phyloP scores from a whole-genome alignment of 2,329 filamentous ascomycete genomes.

The Calonectria pauciramosa region DNA sequence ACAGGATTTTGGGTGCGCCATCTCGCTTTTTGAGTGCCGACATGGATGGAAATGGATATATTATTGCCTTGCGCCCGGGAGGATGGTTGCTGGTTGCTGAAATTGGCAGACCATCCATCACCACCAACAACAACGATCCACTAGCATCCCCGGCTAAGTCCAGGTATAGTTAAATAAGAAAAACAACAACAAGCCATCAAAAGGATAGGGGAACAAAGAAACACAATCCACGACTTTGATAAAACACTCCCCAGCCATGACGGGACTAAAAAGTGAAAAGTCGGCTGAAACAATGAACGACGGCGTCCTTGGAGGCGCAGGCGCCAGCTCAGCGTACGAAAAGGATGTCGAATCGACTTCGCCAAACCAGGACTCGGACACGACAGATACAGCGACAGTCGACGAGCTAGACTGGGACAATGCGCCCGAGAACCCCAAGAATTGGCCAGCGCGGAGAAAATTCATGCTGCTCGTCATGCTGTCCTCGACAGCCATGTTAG shows the following conservation, averaged over 20 bases:
- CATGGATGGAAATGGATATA: neutral
- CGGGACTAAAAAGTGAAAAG: neutral
- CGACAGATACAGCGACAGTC: neutral
- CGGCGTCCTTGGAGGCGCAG: neutral
- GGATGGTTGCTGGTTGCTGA: neutral
- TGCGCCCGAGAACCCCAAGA: conserved; percentile 63
- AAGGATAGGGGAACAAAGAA: neutral
- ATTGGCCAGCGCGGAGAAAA: conserved; percentile 62
- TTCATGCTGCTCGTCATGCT: conserved; percentile 54
- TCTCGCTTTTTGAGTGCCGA: neutral
- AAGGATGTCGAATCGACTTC: conserved; percentile 48
- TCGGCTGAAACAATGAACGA: conserved; percentile 15
- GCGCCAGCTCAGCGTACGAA: conserved; percentile 34
- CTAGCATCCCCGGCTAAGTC: neutral
- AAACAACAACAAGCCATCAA: no score
- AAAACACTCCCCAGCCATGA: neutral
- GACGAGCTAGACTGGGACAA: conserved; percentile 49
- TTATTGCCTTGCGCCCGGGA: neutral
- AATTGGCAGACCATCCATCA: neutral
- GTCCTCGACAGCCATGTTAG: conserved; percentile 56
- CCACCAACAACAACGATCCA: neutral
- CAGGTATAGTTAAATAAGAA: no score
- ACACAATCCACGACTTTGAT: neutral
- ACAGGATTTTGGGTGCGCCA: neutral
- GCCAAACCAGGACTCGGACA: conserved; percentile 14